Evolutionary conservation across 805 yeast genomes (phyloP), one percentile per base, ranked within the genome.

Genomic region (Priceomyces melissophilus): DNA sequence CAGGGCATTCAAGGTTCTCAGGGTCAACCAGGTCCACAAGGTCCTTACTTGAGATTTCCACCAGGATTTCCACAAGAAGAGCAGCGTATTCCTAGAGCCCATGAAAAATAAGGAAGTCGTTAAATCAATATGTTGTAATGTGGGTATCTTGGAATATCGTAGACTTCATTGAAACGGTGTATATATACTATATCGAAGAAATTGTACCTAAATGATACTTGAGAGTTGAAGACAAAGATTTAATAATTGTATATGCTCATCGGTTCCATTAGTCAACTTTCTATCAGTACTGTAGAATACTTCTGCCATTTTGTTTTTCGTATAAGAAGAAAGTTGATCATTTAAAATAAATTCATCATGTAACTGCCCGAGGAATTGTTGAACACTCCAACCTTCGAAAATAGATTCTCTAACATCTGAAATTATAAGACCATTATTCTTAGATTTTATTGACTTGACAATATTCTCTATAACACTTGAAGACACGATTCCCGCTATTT

Each of bases 241-340:
- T 49, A 91, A 71, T 15, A 93, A 54, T 52, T 87, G 96, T 23
- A 91, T 66, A 44, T 85, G 87, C 58, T 91, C 99, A 53, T 89
- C 95, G 3, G 96, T 79, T 11, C 99, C 99, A 55, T 81, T 87
- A 40, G 81, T 75, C 40, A 91, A 68, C 39, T 81, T 75, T 37
- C 78, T 75, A 59, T 91, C 98, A 0, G 87, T 74, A 32, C 81
- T 84, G 52, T 89, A 87, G 17, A 93, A 61, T 4, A 79, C 62
- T 54, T 71, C 63, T 0, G 96, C 76, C 9, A 88, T 75, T 34
- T 62, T 53, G 55, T 81, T 85, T 57, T 91, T 93, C 45, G 79
- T 79, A 1, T 53, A 48, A 1, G 82, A 67, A 4, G 68, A 54
- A 25, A 76, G 58, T 2, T 62, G 48, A 44, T 80, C 85, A 50